phyloP scores from a whole-genome alignment of 495 filamentous ascomycete species.

The Hyaloscypha finlandica region DNA sequence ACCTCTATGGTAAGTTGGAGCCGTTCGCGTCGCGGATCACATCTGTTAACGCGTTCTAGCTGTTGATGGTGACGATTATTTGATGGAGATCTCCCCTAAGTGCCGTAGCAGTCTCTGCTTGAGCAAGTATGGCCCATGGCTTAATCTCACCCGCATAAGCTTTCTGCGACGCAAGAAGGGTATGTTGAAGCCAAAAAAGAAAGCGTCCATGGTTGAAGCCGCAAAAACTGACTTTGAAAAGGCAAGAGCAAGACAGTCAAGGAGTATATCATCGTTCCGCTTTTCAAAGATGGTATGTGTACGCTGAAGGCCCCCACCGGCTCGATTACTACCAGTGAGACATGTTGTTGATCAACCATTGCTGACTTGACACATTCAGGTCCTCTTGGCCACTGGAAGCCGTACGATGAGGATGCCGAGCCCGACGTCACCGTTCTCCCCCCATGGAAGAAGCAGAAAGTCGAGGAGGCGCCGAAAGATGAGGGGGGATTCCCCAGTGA shows the following conservation, averaged over 20 bases:
- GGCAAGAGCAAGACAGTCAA: background rate
- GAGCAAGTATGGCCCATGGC: background rate
- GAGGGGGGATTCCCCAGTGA: background rate
- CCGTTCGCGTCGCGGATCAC: background rate
- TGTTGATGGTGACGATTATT: background rate
- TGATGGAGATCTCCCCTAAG: background rate
- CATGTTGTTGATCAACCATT: background rate
- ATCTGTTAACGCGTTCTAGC: background rate
- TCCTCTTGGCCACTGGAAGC: background rate
- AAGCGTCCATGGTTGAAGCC: too few relatives aligned
- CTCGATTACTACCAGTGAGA: background rate
- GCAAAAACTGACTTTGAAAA: background rate
- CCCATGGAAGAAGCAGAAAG: too few relatives aligned
- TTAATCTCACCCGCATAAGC: background rate
- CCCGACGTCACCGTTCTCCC: too few relatives aligned
- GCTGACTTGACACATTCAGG: background rate
- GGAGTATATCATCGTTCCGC: background rate
- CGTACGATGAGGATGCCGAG: background rate
- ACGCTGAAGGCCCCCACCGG: background rate
- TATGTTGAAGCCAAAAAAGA: background rate
- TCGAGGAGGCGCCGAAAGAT: too few relatives aligned
- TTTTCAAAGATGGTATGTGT: background rate
- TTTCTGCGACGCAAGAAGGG: background rate
- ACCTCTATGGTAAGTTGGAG: background rate
- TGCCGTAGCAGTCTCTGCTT: background rate